Conservation (phyloP, 2,329 filamentous ascomycete species). For the Plenodomus lindquistii region DNA sequence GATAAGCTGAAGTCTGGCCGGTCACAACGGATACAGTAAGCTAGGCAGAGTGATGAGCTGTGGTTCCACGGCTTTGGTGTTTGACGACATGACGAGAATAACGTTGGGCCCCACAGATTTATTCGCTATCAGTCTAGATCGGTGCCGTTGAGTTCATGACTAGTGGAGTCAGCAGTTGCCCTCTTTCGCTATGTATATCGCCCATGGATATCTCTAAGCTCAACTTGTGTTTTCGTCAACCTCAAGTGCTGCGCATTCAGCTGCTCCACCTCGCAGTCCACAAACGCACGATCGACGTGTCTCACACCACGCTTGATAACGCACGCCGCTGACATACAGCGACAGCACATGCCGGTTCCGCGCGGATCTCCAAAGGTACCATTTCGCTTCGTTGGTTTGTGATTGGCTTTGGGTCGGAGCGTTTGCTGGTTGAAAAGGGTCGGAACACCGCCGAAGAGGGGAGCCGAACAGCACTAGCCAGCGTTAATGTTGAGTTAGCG, state of each 20-base stretch:
- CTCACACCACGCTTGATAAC: neutral
- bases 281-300: neutral
- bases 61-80: neutral
- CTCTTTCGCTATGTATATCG: neutral
- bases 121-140: neutral
- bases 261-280: neutral
- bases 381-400: conserved; percentile 1
- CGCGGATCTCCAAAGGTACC: conserved; percentile 7
- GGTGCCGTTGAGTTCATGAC: neutral
- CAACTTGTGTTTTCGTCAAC: neutral
- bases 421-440: conserved; percentile 4
- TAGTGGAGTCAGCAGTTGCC: neutral
- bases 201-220: neutral
- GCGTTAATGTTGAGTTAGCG: no score
- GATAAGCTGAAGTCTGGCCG: neutral
- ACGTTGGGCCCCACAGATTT: neutral
- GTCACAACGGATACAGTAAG: neutral
- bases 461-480: conserved; percentile 13
- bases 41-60: neutral
- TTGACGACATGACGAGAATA: neutral
- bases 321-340: conserved; percentile 4
- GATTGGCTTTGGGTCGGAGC: conserved; percentile 3
- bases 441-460: conserved; percentile 5
- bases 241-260: neutral
- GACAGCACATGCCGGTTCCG: conserved; percentile 1